phyloP scores from a whole-genome alignment of 345 rosid genomes.

The Anacardium occidentale region DNA sequence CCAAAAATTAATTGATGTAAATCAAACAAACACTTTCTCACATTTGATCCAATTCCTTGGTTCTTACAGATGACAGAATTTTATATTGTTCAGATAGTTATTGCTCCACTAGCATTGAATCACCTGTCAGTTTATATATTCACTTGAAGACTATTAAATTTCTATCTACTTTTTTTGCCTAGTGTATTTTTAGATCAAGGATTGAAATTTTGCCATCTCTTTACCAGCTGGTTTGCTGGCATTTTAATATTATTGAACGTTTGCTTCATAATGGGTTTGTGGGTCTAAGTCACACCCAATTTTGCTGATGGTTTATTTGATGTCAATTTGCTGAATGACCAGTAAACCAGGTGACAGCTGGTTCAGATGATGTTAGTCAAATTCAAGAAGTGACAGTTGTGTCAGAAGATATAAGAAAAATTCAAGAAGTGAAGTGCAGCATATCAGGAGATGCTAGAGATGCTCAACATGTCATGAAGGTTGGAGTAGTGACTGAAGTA shows the following conservation, averaged over 20 bases:
- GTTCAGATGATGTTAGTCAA: constrained; percentile 40
- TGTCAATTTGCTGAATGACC: constrained; percentile 24
- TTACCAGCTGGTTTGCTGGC: not conserved
- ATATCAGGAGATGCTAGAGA: constrained; percentile 33
- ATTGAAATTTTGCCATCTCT: not conserved
- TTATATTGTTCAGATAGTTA: not conserved
- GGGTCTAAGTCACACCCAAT: constrained; percentile 9
- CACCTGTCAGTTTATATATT: not conserved
- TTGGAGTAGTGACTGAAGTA: constrained; percentile 22
- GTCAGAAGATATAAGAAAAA: constrained; percentile 39
- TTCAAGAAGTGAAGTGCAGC: constrained; percentile 32
- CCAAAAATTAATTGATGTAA: not conserved
- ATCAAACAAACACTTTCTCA: not conserved
- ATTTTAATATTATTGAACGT: not conserved
- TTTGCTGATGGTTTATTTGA: constrained; percentile 9
- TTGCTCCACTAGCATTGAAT: not conserved
- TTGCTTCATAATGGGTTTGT: constrained; percentile 2
- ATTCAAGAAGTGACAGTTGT: constrained; percentile 32
- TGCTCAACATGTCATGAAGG: constrained; percentile 11
- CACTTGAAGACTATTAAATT: not conserved
- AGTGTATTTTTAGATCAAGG: not conserved
- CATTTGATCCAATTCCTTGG: not conserved
- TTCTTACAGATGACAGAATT: not conserved
- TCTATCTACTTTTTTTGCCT: not conserved
- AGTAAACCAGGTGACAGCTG: constrained; percentile 28